Conservation (phyloP, 257 asterid genomes). For the Vinca minor region DNA sequence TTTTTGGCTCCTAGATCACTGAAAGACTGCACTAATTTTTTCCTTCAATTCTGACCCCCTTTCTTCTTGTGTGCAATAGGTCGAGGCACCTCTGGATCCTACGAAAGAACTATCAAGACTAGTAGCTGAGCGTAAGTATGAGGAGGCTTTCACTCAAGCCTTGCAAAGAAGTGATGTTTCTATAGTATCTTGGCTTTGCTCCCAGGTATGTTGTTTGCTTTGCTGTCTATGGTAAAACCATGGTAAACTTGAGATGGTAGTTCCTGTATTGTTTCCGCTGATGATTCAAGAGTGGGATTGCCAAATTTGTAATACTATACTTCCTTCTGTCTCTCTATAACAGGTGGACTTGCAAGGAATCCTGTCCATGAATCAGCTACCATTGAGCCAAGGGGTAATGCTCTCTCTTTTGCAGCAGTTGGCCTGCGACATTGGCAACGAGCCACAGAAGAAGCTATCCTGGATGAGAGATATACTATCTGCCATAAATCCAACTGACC, state of each 20-base stretch:
- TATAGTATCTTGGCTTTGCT: constrained; percentile 86
- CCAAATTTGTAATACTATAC: neutral
- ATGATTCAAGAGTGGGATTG: neutral
- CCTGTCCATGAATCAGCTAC: constrained; percentile 58
- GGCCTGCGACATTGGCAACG: constrained; percentile 69
- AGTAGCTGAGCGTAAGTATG: constrained; percentile 72
- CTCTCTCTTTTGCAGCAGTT: constrained; percentile 87
- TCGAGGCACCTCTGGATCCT: constrained; percentile 85
- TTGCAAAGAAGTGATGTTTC: constrained; percentile 79
- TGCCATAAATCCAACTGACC: constrained; percentile 72
- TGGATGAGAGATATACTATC: constrained; percentile 86
- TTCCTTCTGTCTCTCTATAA: neutral
- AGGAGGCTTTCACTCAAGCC: constrained; percentile 85
- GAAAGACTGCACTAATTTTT: neutral
- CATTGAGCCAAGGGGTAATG: constrained; percentile 93
- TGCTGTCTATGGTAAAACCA: neutral
- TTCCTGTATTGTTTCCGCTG: neutral
- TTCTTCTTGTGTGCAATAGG: constrained; percentile 28
- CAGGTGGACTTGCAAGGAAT: constrained; percentile 78
- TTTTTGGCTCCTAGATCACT: neutral
- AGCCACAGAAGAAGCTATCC: constrained; percentile 49
- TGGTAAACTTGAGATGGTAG: neutral
- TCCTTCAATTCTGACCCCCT: neutral
- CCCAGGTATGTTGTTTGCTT: constrained; percentile 55
- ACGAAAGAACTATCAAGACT: constrained; percentile 81